Conservation (phyloP, 2,329 filamentous ascomycete genomes). For the Kalmusia sp. region DNA sequence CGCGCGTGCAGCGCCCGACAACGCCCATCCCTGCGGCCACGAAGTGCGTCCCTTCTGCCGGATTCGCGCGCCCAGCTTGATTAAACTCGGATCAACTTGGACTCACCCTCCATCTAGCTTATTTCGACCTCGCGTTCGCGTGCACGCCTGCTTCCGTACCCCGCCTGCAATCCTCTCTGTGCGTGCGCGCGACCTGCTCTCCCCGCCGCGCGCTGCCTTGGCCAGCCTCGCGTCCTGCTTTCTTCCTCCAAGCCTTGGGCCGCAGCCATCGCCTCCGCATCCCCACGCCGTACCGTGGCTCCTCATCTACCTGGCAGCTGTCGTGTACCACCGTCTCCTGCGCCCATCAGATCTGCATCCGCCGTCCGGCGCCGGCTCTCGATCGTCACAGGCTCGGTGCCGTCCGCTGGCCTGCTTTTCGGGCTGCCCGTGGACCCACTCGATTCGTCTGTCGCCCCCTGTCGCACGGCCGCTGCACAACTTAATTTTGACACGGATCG, state of each 20-base stretch:
- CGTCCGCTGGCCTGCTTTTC: slow-evolving; percentile 18
- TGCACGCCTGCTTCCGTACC: neutral
- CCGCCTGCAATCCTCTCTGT: neutral
- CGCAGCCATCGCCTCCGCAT: no score
- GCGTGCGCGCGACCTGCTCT: neutral
- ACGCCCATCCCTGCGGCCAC: slow-evolving; percentile 12
- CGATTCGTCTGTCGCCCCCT: slow-evolving; percentile 19
- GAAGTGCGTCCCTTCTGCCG: slow-evolving; percentile 25
- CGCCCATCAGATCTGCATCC: slow-evolving; percentile 12
- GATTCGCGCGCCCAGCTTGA: slow-evolving; percentile 31
- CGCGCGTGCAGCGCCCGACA: slow-evolving; percentile 3
- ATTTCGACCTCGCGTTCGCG: slow-evolving; percentile 22
- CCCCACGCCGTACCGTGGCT: no score
- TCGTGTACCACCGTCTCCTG: neutral
- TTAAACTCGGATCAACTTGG: no score
- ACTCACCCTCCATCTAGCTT: slow-evolving; percentile 21
- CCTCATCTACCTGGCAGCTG: neutral
- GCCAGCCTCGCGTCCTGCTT: slow-evolving; percentile 5
- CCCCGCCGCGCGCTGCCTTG: neutral
- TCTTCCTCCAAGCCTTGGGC: no score
- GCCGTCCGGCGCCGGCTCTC: slow-evolving; percentile 1
- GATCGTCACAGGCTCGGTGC: neutral
- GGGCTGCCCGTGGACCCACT: slow-evolving; percentile 34
- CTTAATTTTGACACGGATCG: slow-evolving; percentile 35
- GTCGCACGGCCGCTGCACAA: slow-evolving; percentile 36